Evolutionary conservation across 495 filamentous ascomycete genomes (phyloP).

Genomic region (Pyrenula massariospora): DNA sequence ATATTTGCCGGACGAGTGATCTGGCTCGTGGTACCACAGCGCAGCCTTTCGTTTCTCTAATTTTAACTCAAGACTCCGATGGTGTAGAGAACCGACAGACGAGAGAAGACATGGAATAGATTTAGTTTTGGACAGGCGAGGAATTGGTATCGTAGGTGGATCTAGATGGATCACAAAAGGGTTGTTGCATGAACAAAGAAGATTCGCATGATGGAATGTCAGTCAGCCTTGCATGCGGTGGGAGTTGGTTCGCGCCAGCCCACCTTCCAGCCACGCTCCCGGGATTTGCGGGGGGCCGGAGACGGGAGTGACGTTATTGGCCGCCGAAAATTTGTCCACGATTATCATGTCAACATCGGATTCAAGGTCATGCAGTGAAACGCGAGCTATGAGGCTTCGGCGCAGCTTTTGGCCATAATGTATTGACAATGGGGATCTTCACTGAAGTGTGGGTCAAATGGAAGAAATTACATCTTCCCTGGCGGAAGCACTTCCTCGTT

Average conservation of each 20-base stretch:
- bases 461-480: conserved; percentile 75
- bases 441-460: conserved; percentile 66
- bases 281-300: background rate
- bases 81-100: no score
- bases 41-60: no score
- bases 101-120: no score
- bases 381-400: background rate
- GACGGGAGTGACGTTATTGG: background rate
- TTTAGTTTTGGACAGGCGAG: no score
- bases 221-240: background rate
- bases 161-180: background rate
- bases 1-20: conserved; percentile 28
- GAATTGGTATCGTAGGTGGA: no score
- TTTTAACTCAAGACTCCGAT: no score
- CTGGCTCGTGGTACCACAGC: no score
- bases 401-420: background rate
- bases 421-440: conserved; percentile 9
- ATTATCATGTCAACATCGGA: background rate
- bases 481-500: conserved; percentile 70
- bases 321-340: no score
- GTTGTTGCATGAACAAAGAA: background rate
- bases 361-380: background rate
- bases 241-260: background rate
- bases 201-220: background rate
- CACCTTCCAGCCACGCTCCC: background rate